Evolutionary conservation across 768 basidiomycete genomes (phyloP), one percentile per base, ranked within the genome.

Genomic region (Suillus discolor): DNA sequence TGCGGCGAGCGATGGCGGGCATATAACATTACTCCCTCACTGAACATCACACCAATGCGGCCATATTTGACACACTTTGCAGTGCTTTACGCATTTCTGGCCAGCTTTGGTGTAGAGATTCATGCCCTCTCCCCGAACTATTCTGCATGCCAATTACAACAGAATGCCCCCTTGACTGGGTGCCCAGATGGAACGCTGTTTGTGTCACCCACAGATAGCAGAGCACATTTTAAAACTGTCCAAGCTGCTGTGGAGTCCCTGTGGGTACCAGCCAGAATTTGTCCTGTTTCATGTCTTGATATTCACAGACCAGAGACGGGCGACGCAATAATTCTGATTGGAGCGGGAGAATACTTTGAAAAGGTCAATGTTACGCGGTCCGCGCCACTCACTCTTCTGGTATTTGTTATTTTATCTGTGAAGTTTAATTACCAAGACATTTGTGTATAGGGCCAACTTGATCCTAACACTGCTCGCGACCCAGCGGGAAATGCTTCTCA

Each of bases 111-210:
- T 23, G 34, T 59, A 13, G 57, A 64, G 16, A 25, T 44, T 25
- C 34, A 47, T 47, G 79, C 79, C 2, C 74, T 86, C 38, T 87
- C 86, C 2, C 82, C 83, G 1, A 53, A 69, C 16, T 84, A 82
- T 66, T 67, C 83, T 25, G 63, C 76, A 12, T 87, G 87, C 68
- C 87, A 88, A 68, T 65, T 82, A 6, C 78, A 84, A 69, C 86
- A 87, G 62, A 75, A 82, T 1, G 49, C 59, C 7, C 84, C 86
- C 23, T 73, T 87, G 9, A 49, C 65, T 3, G 85, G 83, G 6
- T 88, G 87, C 71, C 85, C 85, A 1, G 42, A 66, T 28, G 85
- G 83, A 6, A 67, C 71, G 4, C 38, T 78, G 12, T 78, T 71
- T 57, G 78, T 77, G 28, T 78, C 77, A 8, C 73, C 72, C 62